Percentiles rank a stretch among this genome's conserved stretches.
Evolutionary conservation across 257 asterid genomes (phyloP).

Genomic region (Solanum arcanum): DNA sequence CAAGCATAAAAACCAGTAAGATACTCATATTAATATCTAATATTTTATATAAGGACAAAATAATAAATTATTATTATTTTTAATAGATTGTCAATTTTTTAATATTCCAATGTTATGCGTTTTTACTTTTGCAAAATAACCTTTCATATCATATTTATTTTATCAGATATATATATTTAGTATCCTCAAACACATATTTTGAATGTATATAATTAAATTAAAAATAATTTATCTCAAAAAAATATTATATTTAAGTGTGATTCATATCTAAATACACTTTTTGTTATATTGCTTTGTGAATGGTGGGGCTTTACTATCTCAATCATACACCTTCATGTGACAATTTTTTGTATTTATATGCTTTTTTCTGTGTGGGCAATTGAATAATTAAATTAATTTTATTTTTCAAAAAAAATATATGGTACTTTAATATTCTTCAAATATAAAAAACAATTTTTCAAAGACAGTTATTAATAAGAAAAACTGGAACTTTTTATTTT

Average conservation of each 20-base stretch:
- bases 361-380: not conserved
- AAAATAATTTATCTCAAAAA: too few species aligned
- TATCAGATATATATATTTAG: too few species aligned
- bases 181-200: too few species aligned
- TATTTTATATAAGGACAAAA: not conserved
- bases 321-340: not conserved
- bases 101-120: accelerated
- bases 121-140: too few species aligned
- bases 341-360: not conserved
- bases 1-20: too few species aligned
- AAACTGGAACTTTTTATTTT: not conserved
- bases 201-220: accelerated
- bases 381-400: not conserved
- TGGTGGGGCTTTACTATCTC: not conserved
- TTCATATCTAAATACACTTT: too few species aligned
- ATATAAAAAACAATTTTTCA: not conserved
- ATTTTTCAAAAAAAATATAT: not conserved
- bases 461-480: not conserved
- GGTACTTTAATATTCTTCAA: not conserved
- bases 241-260: too few species aligned
- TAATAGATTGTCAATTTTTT: accelerated
- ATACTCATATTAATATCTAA: too few species aligned
- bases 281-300: not conserved
- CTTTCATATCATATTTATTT: too few species aligned
- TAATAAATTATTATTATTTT: too few species aligned